Conservation (phyloP, 108 stramenopile species). For the Ochromonas danica region DNA sequence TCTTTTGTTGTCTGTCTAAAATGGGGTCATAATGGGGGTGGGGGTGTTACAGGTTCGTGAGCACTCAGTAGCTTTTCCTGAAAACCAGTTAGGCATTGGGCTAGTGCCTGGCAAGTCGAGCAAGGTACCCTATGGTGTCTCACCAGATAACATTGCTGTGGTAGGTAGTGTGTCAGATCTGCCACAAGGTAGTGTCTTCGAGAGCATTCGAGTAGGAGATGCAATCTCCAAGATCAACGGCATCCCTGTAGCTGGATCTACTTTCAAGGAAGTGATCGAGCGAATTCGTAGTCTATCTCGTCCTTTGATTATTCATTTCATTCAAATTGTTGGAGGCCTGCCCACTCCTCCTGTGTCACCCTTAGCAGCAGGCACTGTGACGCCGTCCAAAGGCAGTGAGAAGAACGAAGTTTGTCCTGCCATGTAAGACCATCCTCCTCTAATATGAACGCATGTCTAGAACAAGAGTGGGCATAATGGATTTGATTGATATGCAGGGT, state of each 20-base stretch:
- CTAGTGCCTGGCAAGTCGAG: background rate
- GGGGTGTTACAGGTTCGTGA: background rate
- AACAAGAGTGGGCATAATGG: too few relatives aligned
- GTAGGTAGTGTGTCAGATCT: background rate
- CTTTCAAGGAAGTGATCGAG: background rate
- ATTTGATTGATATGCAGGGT: too few relatives aligned
- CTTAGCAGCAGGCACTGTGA: too few relatives aligned
- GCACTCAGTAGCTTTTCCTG: background rate
- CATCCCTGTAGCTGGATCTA: background rate
- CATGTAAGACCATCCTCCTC: too few relatives aligned
- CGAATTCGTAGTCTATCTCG: background rate
- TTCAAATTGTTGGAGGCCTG: background rate
- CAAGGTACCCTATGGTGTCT: background rate
- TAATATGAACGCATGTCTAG: too few relatives aligned
- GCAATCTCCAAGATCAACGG: constrained; percentile 20
- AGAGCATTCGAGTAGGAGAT: background rate
- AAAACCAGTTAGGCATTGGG: background rate
- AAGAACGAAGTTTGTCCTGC: too few relatives aligned
- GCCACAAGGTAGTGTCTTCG: background rate
- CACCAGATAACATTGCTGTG: background rate
- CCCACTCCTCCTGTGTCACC: too few relatives aligned
- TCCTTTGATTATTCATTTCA: constrained; percentile 26
- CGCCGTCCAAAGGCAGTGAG: too few relatives aligned
- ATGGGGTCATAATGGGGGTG: too few relatives aligned
- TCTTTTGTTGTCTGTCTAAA: too few relatives aligned